Conservation (phyloP, 495 filamentous ascomycete genomes). For the Xylaria intraflava region DNA sequence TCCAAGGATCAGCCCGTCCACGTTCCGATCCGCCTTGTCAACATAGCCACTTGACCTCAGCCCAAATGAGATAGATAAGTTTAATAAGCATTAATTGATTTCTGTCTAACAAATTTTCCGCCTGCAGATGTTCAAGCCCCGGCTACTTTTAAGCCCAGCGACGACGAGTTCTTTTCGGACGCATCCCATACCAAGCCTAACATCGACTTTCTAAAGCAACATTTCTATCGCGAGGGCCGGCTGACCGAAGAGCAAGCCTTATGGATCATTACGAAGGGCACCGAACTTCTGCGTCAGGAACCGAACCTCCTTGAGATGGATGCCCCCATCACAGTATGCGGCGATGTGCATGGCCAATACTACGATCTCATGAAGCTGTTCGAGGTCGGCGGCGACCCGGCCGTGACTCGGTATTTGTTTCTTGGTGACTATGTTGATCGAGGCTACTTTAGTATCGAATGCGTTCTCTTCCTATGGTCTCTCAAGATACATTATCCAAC, state of each 20-base stretch:
- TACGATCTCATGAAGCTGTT: constrained; percentile 99
- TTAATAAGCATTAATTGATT: not conserved
- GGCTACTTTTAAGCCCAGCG: constrained; percentile 79
- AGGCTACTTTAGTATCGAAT: constrained; percentile 99
- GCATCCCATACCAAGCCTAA: constrained; percentile 84
- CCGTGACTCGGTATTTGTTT: constrained; percentile 94
- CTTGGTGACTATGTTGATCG: constrained; percentile 96
- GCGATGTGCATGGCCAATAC: constrained; percentile 97
- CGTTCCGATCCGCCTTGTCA: constrained; percentile 10
- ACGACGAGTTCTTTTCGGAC: constrained; percentile 68
- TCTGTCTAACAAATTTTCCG: constrained; percentile 9
- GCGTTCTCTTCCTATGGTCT: constrained; percentile 94
- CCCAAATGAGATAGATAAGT: too few species aligned
- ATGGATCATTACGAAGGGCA: constrained; percentile 84
- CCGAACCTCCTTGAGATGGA: constrained; percentile 99
- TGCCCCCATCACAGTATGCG: constrained; percentile 98
- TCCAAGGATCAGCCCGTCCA: not conserved
- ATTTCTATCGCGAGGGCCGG: constrained; percentile 95
- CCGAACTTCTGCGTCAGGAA: constrained; percentile 74
- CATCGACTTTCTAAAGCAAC: constrained; percentile 90
- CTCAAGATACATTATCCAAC: constrained; percentile 99
- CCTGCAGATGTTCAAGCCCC: constrained; percentile 87
- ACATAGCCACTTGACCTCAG: too few species aligned
- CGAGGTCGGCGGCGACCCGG: constrained; percentile 94
- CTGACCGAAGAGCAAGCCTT: constrained; percentile 95